Conservation (phyloP, 2,329 filamentous ascomycete species). For the Cercospora nicotianae region DNA sequence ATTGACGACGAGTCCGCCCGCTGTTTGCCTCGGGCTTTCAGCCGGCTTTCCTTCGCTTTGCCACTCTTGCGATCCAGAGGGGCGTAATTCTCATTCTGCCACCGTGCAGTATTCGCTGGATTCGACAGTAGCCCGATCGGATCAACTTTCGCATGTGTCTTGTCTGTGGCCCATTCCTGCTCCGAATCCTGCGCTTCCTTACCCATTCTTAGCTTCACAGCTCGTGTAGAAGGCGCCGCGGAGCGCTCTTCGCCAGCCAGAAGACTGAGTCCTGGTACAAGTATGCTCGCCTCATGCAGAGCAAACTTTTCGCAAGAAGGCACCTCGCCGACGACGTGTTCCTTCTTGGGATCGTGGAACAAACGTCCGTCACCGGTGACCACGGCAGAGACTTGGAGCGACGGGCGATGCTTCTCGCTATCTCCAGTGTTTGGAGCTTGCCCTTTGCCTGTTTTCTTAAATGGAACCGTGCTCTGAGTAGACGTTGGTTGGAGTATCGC, state of each 20-base stretch:
- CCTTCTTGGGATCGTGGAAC: not conserved
- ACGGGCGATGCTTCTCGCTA: not conserved
- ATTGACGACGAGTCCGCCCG: not conserved
- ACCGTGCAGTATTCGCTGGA: constrained; percentile 14
- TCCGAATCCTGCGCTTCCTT: not conserved
- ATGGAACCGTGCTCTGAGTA: too few relatives aligned
- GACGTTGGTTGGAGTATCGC: not conserved
- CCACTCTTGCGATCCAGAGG: not conserved
- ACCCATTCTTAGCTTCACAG: not conserved
- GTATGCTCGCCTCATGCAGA: not conserved
- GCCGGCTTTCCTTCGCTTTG: not conserved
- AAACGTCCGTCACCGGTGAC: not conserved
- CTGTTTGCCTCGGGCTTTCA: not conserved
- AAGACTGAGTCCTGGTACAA: not conserved
- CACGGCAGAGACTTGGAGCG: not conserved
- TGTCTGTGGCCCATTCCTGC: constrained; percentile 12
- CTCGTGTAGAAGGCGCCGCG: not conserved
- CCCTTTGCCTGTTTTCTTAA: not conserved
- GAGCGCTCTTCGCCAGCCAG: not conserved
- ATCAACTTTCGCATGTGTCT: constrained; percentile 19
- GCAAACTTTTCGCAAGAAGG: not conserved
- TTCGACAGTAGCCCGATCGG: constrained; percentile 18
- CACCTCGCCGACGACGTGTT: not conserved
- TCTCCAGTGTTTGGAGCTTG: not conserved
- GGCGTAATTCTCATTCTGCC: constrained; percentile 15